A percentile compares a stretch with the other conserved stretches of the same genome.
Conservation (phyloP, 768 basidiomycete species). For the Amanita subjunquillea region DNA sequence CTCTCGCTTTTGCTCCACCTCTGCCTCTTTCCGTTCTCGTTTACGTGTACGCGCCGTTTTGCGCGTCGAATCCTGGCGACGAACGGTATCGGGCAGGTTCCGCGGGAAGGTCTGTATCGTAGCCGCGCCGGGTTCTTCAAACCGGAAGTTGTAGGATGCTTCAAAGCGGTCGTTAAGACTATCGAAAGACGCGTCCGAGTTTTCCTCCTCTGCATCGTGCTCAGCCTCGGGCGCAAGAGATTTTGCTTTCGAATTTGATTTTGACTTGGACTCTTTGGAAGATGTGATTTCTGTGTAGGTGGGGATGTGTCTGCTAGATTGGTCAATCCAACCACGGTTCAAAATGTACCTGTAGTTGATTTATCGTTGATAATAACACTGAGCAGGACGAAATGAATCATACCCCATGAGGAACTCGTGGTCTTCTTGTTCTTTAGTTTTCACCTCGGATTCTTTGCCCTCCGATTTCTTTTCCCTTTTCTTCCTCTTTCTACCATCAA, state of each 20-base stretch:
- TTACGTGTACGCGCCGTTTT: slow-evolving; percentile 78
- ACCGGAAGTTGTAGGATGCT: slow-evolving; percentile 95
- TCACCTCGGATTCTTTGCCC: slow-evolving; percentile 24
- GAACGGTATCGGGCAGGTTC: slow-evolving; percentile 47
- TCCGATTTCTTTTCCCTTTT: slow-evolving; percentile 27
- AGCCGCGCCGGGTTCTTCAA: slow-evolving; percentile 81
- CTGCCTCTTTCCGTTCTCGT: slow-evolving; percentile 73
- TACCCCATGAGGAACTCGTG: slow-evolving; percentile 90
- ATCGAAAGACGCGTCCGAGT: slow-evolving; percentile 50
- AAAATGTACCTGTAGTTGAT: slow-evolving; percentile 69
- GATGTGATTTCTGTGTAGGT: slow-evolving; percentile 77
- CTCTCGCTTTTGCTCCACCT: slow-evolving; percentile 61
- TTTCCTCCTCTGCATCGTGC: slow-evolving; percentile 37
- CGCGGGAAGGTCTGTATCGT: slow-evolving; percentile 60
- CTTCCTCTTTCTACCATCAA: slow-evolving; percentile 18
- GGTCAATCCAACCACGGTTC: slow-evolving; percentile 96
- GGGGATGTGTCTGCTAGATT: slow-evolving; percentile 59
- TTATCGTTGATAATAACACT: background rate
- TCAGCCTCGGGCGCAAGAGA: slow-evolving; percentile 14
- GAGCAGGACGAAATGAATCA: slow-evolving; percentile 1
- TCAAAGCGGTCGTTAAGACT: slow-evolving; percentile 90
- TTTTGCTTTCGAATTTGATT: slow-evolving; percentile 18
- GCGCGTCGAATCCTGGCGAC: slow-evolving; percentile 66
- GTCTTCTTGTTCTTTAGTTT: slow-evolving; percentile 52
- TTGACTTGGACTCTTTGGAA: slow-evolving; percentile 16